These are phyloP conservation scores for Candida smagusa DNA, from an alignment of 1,139 yeast genomes.

Conservation along the genomic window DNA sequence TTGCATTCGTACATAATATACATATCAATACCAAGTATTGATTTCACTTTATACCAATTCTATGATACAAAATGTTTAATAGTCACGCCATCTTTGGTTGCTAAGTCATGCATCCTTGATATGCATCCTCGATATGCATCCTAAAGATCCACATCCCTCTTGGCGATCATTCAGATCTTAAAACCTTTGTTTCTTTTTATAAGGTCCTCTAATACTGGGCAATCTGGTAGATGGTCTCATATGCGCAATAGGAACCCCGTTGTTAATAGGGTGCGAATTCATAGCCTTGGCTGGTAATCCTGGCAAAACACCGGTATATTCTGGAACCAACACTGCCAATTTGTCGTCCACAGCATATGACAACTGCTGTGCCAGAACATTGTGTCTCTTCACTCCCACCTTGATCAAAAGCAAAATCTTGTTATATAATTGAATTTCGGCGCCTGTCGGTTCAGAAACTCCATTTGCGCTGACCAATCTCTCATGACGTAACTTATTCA, in stretches of 20 bases:
- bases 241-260: conserved; percentile 12
- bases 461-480: conserved; percentile 40
- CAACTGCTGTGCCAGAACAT: conserved; percentile 26
- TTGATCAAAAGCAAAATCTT: conserved; percentile 39
- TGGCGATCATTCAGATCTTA: conserved; percentile 1
- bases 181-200: conserved; percentile 33
- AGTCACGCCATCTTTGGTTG: no score
- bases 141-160: no score
- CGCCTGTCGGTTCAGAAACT: conserved; percentile 22
- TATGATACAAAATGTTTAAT: no score
- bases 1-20: no score
- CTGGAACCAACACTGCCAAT: conserved; percentile 70
- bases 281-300: conserved; percentile 37
- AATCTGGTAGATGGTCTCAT: conserved; percentile 22
- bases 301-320: conserved; percentile 79
- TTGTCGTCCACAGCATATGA: conserved; percentile 37
- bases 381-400: conserved; percentile 27
- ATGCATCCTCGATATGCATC: not conserved
- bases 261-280: conserved; percentile 9
- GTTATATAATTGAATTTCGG: conserved; percentile 35
- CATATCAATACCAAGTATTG: no score
- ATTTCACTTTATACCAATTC: no score
- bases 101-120: not conserved
- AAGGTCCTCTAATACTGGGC: conserved; percentile 41
- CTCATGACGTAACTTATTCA: conserved; percentile 62